Evolutionary conservation across 306 rosid genomes (phyloP).

Genomic region (Leucaena leucocephala): DNA sequence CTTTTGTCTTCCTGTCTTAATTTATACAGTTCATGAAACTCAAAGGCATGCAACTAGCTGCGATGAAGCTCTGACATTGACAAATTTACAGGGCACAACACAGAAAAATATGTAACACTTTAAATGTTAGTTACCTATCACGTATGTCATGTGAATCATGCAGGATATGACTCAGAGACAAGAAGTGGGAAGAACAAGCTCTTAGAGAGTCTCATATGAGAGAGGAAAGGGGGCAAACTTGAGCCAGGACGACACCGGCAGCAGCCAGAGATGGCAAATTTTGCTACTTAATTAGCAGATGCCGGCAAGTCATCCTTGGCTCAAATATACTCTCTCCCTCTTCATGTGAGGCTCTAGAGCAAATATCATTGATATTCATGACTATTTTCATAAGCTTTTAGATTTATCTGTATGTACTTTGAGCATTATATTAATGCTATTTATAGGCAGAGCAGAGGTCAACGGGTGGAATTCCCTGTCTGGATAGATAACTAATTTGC

Average conservation of each 20-base stretch:
- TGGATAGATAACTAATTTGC: neutral
- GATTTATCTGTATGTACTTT: neutral
- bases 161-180: neutral
- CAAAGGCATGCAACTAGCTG: neutral
- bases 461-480: neutral
- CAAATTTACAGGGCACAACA: neutral
- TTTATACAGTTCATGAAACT: neutral
- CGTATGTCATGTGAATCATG: neutral
- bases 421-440: neutral
- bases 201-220: slow-evolving; percentile 28
- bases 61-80: neutral
- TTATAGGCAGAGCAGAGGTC: slow-evolving; percentile 9
- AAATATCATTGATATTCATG: neutral
- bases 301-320: slow-evolving; percentile 43
- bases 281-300: neutral
- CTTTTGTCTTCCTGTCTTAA: neutral
- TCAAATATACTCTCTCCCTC: slow-evolving; percentile 25
- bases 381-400: neutral
- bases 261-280: neutral
- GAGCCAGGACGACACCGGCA: slow-evolving; percentile 31
- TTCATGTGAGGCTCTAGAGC: slow-evolving; percentile 22
- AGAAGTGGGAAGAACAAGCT: neutral
- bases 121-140: too few relatives aligned
- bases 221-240: slow-evolving; percentile 33
- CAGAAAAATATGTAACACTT: neutral